phyloP scores from a whole-genome alignment of 306 rosid genomes.

The Psophocarpus tetragonolobus region DNA sequence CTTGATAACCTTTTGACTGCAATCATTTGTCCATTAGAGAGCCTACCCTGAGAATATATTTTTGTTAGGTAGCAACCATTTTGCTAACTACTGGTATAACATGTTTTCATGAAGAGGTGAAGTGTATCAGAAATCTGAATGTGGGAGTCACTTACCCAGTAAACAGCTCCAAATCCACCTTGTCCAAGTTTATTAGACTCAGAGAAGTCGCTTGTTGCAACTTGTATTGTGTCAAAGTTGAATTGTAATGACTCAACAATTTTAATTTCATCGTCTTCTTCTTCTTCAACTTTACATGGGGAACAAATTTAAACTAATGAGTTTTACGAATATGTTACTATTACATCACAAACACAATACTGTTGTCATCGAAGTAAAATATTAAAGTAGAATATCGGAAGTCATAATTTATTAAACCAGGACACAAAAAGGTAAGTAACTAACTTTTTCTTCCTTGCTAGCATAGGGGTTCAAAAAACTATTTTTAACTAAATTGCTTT shows the following conservation, averaged over 20 bases:
- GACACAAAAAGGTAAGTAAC: too few relatives aligned
- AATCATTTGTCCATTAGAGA: neutral
- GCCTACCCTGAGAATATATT: neutral
- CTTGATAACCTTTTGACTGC: slow-evolving; percentile 4
- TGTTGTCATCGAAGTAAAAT: too few relatives aligned
- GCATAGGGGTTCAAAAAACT: too few relatives aligned
- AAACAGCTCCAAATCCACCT: slow-evolving; percentile 1
- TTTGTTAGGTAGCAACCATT: neutral
- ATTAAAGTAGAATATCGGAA: too few relatives aligned
- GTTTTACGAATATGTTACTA: neutral
- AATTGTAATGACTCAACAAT: neutral
- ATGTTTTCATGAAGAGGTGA: neutral
- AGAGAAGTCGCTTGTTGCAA: neutral
- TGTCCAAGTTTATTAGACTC: neutral
- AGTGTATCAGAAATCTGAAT: neutral
- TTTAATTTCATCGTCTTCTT: neutral
- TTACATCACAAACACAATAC: too few relatives aligned
- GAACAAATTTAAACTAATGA: neutral
- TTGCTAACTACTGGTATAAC: neutral
- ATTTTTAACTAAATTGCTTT: too few relatives aligned
- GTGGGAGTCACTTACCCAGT: neutral
- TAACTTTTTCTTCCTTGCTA: too few relatives aligned
- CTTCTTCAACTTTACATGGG: neutral
- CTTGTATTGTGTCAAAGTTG: neutral
- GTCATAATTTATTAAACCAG: neutral